phyloP scores from a whole-genome alignment of 495 filamentous ascomycete genomes.

The Chaetomium cochliodes region DNA sequence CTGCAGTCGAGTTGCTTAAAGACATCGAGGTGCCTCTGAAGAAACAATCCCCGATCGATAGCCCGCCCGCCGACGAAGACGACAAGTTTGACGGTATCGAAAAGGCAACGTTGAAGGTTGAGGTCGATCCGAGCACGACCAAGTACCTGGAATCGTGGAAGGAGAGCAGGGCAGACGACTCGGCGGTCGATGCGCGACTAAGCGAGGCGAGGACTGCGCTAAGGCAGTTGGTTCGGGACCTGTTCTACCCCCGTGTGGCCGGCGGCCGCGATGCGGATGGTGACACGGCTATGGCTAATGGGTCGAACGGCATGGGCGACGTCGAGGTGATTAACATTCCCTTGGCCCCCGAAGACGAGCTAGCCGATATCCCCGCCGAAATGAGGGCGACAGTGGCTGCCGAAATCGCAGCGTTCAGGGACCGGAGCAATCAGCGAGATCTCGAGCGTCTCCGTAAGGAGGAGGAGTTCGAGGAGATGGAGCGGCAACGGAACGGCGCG shows the following conservation, averaged over 20 bases:
- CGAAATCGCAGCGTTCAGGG: constrained; percentile 91
- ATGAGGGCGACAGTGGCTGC: constrained; percentile 95
- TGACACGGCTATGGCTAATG: constrained; percentile 67
- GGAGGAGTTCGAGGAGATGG: constrained; percentile 88
- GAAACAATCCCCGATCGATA: constrained; percentile 57
- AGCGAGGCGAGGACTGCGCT: constrained; percentile 63
- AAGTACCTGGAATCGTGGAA: constrained; percentile 82
- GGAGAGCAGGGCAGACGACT: constrained; percentile 61
- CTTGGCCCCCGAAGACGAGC: constrained; percentile 85
- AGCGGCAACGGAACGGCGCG: constrained; percentile 69
- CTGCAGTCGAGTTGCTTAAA: constrained; percentile 81
- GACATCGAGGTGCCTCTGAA: constrained; percentile 83
- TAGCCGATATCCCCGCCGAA: constrained; percentile 92
- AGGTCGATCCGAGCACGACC: constrained; percentile 75
- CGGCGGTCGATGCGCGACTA: constrained; percentile 64
- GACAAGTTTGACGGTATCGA: constrained; percentile 61
- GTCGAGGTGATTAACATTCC: constrained; percentile 90
- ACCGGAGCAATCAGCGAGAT: constrained; percentile 82
- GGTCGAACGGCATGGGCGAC: constrained; percentile 52
- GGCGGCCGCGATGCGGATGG: constrained; percentile 57
- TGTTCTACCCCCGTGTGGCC: constrained; percentile 67
- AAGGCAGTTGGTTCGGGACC: constrained; percentile 61
- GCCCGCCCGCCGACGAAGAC: constrained; percentile 43
- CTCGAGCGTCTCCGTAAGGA: constrained; percentile 81
- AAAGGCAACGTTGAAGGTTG: constrained; percentile 68